phyloP scores from a whole-genome alignment of 164 flowering plant genomes.

The Malania oleifera region DNA sequence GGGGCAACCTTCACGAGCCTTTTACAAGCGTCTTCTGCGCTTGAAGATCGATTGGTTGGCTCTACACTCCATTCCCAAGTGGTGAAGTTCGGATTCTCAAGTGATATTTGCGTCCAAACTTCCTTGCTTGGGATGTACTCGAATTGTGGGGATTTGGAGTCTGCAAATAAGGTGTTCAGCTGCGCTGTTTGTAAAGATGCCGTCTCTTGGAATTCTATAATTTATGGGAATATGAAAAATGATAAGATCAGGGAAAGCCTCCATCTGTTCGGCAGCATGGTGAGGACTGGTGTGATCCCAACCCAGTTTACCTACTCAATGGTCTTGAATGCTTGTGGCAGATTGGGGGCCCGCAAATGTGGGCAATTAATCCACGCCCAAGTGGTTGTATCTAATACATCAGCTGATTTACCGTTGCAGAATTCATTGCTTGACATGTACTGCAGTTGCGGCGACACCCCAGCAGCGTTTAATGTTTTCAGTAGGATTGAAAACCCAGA shows the following conservation, averaged over 20 bases:
- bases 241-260: constrained; percentile 42
- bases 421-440: constrained; percentile 86
- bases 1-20: constrained; percentile 63
- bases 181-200: constrained; percentile 41
- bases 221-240: constrained; percentile 48
- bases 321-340: constrained; percentile 56
- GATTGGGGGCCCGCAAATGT: constrained; percentile 24
- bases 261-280: constrained; percentile 37
- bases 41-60: constrained; percentile 35
- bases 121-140: constrained; percentile 75
- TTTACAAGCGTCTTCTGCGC: constrained; percentile 42
- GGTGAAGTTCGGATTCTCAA: constrained; percentile 45
- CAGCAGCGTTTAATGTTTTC: constrained; percentile 48
- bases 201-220: constrained; percentile 70
- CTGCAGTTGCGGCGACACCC: constrained; percentile 45
- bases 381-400: constrained; percentile 31
- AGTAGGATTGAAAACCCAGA: constrained; percentile 43
- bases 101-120: constrained; percentile 54
- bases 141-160: constrained; percentile 45
- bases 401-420: constrained; percentile 52
- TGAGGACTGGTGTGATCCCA: constrained; percentile 38
- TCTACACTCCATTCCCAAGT: constrained; percentile 45
- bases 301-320: constrained; percentile 65
- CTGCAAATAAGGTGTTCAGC: constrained; percentile 40
- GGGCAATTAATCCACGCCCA: constrained; percentile 64